A percentile compares a stretch with the other conserved stretches of the same genome.
Evolutionary conservation across 2,329 filamentous ascomycete species (phyloP).

Genomic region (Verticillium nubilum): DNA sequence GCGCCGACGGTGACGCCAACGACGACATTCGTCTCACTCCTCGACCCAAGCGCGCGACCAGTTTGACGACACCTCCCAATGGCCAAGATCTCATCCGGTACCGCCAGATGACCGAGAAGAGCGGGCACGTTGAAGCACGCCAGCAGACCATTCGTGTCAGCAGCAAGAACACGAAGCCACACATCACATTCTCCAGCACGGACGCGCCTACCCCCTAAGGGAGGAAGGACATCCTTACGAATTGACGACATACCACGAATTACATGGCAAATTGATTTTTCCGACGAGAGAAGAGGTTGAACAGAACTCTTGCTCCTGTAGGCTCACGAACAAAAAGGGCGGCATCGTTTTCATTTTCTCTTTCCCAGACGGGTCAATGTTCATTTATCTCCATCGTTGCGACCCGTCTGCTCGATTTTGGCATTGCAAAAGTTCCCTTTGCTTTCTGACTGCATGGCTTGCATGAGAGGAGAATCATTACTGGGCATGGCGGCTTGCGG

Average conservation of each 20-base stretch:
- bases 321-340: neutral
- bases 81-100: constrained; percentile 39
- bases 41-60: constrained; percentile 33
- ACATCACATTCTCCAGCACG: constrained; percentile 10
- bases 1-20: constrained; percentile 83
- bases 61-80: constrained; percentile 38
- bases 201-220: constrained; percentile 1
- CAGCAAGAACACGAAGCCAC: constrained; percentile 8
- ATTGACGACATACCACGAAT: constrained; percentile 1
- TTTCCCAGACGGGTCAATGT: neutral
- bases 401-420: neutral
- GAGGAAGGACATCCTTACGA: neutral
- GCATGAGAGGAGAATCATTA: neutral
- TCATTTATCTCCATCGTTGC: neutral
- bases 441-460: neutral
- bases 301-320: constrained; percentile 12
- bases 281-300: constrained; percentile 10
- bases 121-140: neutral
- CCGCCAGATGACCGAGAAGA: constrained; percentile 26
- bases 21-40: constrained; percentile 64
- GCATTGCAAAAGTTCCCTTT: neutral
- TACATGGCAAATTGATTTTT: neutral
- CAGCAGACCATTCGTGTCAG: neutral
- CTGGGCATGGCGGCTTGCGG: neutral
- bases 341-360: neutral